A percentile compares a stretch with the other conserved stretches of the same genome.
Conservation (phyloP, 805 yeast species). For the Hanseniaspora meyeri region DNA sequence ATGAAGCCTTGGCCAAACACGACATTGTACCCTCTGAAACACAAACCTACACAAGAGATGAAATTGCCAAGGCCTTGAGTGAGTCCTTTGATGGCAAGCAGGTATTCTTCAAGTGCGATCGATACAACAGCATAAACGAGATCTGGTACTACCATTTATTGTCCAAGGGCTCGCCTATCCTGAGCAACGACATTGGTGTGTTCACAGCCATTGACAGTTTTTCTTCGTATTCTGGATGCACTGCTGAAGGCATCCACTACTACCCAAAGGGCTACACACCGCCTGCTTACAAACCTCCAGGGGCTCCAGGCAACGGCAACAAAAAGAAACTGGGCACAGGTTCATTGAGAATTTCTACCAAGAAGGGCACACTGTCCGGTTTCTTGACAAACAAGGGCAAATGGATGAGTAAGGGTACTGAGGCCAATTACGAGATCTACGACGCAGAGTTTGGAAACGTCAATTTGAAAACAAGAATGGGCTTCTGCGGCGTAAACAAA, state of each 20-base stretch:
- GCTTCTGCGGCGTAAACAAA: slow-evolving; percentile 48
- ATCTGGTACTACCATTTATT: slow-evolving; percentile 71
- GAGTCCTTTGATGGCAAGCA: slow-evolving; percentile 38
- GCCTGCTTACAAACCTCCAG: slow-evolving; percentile 18
- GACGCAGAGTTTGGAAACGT: slow-evolving; percentile 64
- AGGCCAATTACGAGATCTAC: slow-evolving; percentile 58
- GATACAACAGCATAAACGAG: slow-evolving; percentile 33
- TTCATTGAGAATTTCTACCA: slow-evolving; percentile 18
- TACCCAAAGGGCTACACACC: slow-evolving; percentile 49
- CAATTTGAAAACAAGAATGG: slow-evolving; percentile 54
- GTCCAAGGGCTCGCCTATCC: slow-evolving; percentile 51
- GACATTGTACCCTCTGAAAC: slow-evolving; percentile 58
- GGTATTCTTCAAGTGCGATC: slow-evolving; percentile 52
- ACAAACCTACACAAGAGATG: slow-evolving; percentile 43
- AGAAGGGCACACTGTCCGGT: slow-evolving; percentile 32
- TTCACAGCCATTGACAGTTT: slow-evolving; percentile 53
- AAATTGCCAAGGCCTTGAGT: slow-evolving; percentile 42
- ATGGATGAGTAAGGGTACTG: slow-evolving; percentile 71
- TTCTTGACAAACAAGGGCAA: slow-evolving; percentile 67
- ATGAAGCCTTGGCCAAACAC: slow-evolving; percentile 46
- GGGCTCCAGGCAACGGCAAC: slow-evolving; percentile 21
- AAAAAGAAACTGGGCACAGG: slow-evolving; percentile 19
- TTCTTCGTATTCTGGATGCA: slow-evolving; percentile 46
- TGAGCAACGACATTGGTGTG: slow-evolving; percentile 32
- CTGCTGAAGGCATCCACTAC: slow-evolving; percentile 53